phyloP scores from a whole-genome alignment of 2,329 filamentous ascomycete species.

The Aureobasidium mangrovei region DNA sequence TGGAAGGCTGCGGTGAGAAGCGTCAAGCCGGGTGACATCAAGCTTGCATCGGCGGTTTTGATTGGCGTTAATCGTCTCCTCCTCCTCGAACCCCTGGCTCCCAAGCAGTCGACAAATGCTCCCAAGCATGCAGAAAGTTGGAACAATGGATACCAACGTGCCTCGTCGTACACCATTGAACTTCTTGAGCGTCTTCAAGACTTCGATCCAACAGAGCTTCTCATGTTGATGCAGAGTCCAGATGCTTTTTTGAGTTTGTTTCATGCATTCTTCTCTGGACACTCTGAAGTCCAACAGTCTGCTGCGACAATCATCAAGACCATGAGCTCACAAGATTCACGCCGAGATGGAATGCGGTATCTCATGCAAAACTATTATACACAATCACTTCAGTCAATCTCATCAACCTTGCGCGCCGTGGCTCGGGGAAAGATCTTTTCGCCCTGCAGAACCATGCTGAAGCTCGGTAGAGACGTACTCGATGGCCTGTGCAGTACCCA shows the following conservation, averaged over 20 bases:
- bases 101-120: slow-evolving; percentile 31
- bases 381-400: slow-evolving; percentile 48
- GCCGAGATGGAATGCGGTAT: slow-evolving; percentile 52
- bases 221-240: slow-evolving; percentile 58
- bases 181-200: slow-evolving; percentile 73
- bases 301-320: slow-evolving; percentile 76
- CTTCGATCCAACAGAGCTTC: slow-evolving; percentile 61
- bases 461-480: slow-evolving; percentile 53
- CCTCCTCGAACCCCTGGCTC: slow-evolving; percentile 61
- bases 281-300: slow-evolving; percentile 68
- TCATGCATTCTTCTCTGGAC: slow-evolving; percentile 70
- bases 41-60: slow-evolving; percentile 66
- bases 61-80: slow-evolving; percentile 62
- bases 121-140: slow-evolving; percentile 59
- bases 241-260: slow-evolving; percentile 66
- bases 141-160: slow-evolving; percentile 60
- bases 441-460: slow-evolving; percentile 51
- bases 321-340: slow-evolving; percentile 60
- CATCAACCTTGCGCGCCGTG: slow-evolving; percentile 48
- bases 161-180: slow-evolving; percentile 56
- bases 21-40: slow-evolving; percentile 57
- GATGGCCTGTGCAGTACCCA: slow-evolving; percentile 57
- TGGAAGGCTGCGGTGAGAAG: slow-evolving; percentile 69
- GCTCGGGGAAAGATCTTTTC: slow-evolving; percentile 50
- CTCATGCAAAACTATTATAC: slow-evolving; percentile 49